A percentile compares a stretch with the other conserved stretches of the same genome.
Evolutionary conservation across 345 rosid genomes (phyloP).

Genomic region (Camelina sativa): DNA sequence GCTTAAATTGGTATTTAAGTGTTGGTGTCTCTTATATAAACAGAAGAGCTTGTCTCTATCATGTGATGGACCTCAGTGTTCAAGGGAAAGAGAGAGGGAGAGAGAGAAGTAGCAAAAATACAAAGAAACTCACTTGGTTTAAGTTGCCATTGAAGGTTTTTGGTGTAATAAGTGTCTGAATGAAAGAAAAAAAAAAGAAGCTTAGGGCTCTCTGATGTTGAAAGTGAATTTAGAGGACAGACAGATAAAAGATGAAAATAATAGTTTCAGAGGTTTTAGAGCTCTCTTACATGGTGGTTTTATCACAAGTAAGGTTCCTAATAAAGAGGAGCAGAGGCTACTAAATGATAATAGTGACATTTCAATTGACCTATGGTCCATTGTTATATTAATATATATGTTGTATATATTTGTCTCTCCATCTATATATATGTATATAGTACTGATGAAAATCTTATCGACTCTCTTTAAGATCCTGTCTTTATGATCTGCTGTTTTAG

Average conservation of each 20-base stretch:
- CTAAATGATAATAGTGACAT: conserved; percentile 45
- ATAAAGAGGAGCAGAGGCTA: conserved; percentile 45
- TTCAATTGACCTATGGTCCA: conserved; percentile 44
- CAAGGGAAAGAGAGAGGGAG: conserved; percentile 10
- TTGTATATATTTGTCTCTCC: background rate
- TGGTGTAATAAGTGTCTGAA: conserved; percentile 32
- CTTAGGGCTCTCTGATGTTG: conserved; percentile 19
- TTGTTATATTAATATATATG: conserved; percentile 4
- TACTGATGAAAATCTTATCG: conserved; percentile 33
- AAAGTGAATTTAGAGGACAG: conserved; percentile 33
- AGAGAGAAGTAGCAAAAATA: background rate
- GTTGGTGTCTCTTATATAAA: conserved; percentile 20
- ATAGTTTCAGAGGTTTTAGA: conserved; percentile 37
- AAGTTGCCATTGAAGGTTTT: conserved; percentile 10
- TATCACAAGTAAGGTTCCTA: conserved; percentile 38
- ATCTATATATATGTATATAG: background rate
- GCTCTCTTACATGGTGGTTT: conserved; percentile 38
- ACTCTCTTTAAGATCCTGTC: conserved; percentile 32
- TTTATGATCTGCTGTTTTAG: conserved; percentile 38
- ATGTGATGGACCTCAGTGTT: conserved; percentile 37
- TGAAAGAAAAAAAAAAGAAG: background rate
- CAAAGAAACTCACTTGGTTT: conserved; percentile 14
- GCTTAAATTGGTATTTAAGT: conserved; percentile 30
- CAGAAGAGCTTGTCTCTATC: conserved; percentile 40
- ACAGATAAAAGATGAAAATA: conserved; percentile 29